A percentile compares a stretch with the other conserved stretches of the same genome.
Conservation (phyloP, 169 alveolate species). For the Eimeria nieschulzi region DNA sequence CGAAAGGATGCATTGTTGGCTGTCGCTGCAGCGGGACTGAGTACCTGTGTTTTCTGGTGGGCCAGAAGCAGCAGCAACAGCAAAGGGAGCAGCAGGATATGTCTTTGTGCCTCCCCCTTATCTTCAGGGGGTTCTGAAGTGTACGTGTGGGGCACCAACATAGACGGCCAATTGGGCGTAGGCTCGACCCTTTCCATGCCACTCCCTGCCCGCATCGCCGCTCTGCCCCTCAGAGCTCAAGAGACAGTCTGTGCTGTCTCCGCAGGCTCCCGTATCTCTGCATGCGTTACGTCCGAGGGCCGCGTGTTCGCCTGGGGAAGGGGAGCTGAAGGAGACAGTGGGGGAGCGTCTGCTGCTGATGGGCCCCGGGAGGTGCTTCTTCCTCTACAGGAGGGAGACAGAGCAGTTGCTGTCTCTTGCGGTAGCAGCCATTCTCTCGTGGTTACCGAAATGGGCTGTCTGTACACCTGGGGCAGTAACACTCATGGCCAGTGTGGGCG, state of each 20-base stretch:
- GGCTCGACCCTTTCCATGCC: slow-evolving; percentile 51
- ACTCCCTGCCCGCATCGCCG: slow-evolving; percentile 20
- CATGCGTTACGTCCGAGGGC: slow-evolving; percentile 66
- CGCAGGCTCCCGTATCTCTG: slow-evolving; percentile 63
- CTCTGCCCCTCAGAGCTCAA: slow-evolving; percentile 24
- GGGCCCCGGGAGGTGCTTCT: slow-evolving; percentile 33
- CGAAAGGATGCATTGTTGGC: background rate
- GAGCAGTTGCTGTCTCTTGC: slow-evolving; percentile 55
- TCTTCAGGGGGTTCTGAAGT: background rate
- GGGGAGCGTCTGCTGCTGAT: slow-evolving; percentile 46
- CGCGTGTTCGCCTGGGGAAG: slow-evolving; percentile 69
- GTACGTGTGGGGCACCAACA: slow-evolving; percentile 75
- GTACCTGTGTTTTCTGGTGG: background rate
- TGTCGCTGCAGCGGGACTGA: slow-evolving; percentile 14
- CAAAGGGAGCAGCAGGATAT: background rate
- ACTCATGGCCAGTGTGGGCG: slow-evolving; percentile 74
- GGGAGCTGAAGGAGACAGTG: slow-evolving; percentile 39
- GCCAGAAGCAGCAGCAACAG: background rate
- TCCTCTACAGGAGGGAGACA: slow-evolving; percentile 40
- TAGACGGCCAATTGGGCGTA: slow-evolving; percentile 75
- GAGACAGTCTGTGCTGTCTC: slow-evolving; percentile 21
- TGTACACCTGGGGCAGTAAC: slow-evolving; percentile 82
- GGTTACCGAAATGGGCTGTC: slow-evolving; percentile 76
- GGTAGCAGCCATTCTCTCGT: slow-evolving; percentile 84
- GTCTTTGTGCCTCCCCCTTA: background rate